These are phyloP conservation scores for Tylopilus felleus DNA, from an alignment of 768 basidiomycete species.

Conservation along the genomic window DNA sequence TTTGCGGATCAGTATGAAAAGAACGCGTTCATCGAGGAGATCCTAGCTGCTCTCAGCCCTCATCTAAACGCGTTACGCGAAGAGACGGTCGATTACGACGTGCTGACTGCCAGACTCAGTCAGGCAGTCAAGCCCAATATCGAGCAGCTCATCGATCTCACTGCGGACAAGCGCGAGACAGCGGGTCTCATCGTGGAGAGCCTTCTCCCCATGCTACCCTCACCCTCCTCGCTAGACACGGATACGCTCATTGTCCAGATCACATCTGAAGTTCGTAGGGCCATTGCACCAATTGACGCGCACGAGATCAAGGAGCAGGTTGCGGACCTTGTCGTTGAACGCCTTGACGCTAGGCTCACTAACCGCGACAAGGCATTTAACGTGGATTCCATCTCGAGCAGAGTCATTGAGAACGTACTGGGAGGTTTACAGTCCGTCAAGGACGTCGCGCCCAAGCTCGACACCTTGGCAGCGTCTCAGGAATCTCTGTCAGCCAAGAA, in stretches of 20 bases:
- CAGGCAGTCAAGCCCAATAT: slow-evolving; percentile 90
- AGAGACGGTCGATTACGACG: slow-evolving; percentile 75
- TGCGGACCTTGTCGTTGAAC: slow-evolving; percentile 82
- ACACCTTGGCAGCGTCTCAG: slow-evolving; percentile 41
- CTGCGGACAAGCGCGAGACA: slow-evolving; percentile 86
- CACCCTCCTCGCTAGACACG: slow-evolving; percentile 44
- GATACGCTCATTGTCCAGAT: slow-evolving; percentile 57
- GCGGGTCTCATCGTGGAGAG: slow-evolving; percentile 75
- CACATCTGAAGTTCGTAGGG: slow-evolving; percentile 63
- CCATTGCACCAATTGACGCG: slow-evolving; percentile 74
- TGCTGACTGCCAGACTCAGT: slow-evolving; percentile 67
- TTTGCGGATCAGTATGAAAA: slow-evolving; percentile 44
- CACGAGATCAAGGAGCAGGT: slow-evolving; percentile 89
- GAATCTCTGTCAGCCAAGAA: slow-evolving; percentile 39
- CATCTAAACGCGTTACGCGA: slow-evolving; percentile 56
- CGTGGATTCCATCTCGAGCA: slow-evolving; percentile 53
- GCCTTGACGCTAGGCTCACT: slow-evolving; percentile 75
- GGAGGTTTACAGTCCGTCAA: slow-evolving; percentile 41
- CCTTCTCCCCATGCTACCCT: slow-evolving; percentile 62
- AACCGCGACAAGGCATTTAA: slow-evolving; percentile 72
- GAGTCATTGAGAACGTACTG: slow-evolving; percentile 52
- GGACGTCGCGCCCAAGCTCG: slow-evolving; percentile 39
- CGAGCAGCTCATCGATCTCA: slow-evolving; percentile 82
- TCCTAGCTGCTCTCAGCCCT: slow-evolving; percentile 57
- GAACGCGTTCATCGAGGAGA: slow-evolving; percentile 57